phyloP scores from a whole-genome alignment of 495 filamentous ascomycete species.

The Aspergillus homomorphus region DNA sequence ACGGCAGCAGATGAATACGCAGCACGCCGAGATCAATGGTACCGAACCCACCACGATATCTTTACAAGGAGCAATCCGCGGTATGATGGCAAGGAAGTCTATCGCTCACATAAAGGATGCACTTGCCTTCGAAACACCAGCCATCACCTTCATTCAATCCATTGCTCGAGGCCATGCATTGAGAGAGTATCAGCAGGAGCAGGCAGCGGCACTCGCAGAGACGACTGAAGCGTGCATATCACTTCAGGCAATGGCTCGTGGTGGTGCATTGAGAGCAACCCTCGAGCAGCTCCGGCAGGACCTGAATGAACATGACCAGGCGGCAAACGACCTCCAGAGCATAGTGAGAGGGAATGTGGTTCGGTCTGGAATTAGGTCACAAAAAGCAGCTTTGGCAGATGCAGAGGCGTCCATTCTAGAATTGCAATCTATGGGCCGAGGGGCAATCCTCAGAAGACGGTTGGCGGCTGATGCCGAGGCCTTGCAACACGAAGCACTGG shows the following conservation, averaged over 20 bases:
- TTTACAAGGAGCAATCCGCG: slow-evolving; percentile 53
- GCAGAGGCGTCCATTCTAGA: slow-evolving; percentile 36
- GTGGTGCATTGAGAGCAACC: slow-evolving; percentile 27
- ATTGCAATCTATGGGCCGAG: slow-evolving; percentile 49
- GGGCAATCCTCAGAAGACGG: slow-evolving; percentile 40
- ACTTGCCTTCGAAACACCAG: slow-evolving; percentile 28
- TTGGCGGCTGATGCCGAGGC: slow-evolving; percentile 49
- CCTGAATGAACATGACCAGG: slow-evolving; percentile 28
- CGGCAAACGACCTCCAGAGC: slow-evolving; percentile 34
- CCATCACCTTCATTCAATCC: slow-evolving; percentile 49
- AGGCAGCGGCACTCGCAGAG: slow-evolving; percentile 32
- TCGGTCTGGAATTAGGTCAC: slow-evolving; percentile 35
- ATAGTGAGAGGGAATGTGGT: slow-evolving; percentile 29
- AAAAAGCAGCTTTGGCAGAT: slow-evolving; percentile 30
- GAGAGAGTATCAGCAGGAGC: slow-evolving; percentile 27
- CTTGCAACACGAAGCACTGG: slow-evolving; percentile 54
- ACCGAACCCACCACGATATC: slow-evolving; percentile 23
- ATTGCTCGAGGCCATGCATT: slow-evolving; percentile 36
- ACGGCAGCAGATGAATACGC: slow-evolving; percentile 47
- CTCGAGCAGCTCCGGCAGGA: slow-evolving; percentile 26
- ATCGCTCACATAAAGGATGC: slow-evolving; percentile 32
- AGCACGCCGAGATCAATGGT: slow-evolving; percentile 48
- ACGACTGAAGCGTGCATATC: slow-evolving; percentile 23
- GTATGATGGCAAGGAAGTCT: slow-evolving; percentile 43
- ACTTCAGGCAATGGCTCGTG: slow-evolving; percentile 46